Base-by-base conservation (phyloP, 352 stramenopile genomes). In the Ophiocytium majus region DNA sequence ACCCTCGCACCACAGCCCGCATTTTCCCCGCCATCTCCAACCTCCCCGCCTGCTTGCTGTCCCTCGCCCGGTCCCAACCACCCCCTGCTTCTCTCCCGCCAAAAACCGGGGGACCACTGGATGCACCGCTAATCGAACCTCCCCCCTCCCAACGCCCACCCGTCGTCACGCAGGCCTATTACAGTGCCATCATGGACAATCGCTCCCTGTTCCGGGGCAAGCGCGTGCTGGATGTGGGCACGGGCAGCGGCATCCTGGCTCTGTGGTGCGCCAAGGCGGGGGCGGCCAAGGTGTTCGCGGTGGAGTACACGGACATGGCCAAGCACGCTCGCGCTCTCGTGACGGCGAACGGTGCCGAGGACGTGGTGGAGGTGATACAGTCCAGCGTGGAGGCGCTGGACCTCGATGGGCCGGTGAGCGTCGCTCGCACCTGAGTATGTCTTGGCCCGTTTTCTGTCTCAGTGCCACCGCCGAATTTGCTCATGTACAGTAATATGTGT, bases 211-310 rank as follows among this genome's bases (percentile, higher is more conserved):
- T 99, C 88, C 90, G 93, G 50, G 96, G 95, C 87, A 99, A 99
- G 90, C 92, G 98, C 43, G 97, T 99, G 50, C 94, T 99, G 88
- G 98, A 99, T 89, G 97, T 99, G 37, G 98, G 98, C 66, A 99
- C 98, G 0, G 98, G 98, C 50, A 98, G 93, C 23, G 98, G 98
- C n/a, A 99, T 99, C 86, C 91, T 99, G 49, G 95, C 97, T 85
- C 95, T 98, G 80, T 99, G 98, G 94, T 97, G 97, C 5, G 92
- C 97, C 63, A 96, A 98, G 85, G 97, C 98, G 23, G 98, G 98
- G 49, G 98, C 98, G 19, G 92, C 93, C 71, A 97, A 98, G 87
- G 98, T 89, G 49, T 97, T 96, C 85, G 92, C 93, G 28, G 94
- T 98, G 57, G 96, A 99, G 89, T 95, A 98, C 83, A 99, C 96